Conservation (phyloP, 179 eudicot species). For the Gypsophila paniculata region DNA sequence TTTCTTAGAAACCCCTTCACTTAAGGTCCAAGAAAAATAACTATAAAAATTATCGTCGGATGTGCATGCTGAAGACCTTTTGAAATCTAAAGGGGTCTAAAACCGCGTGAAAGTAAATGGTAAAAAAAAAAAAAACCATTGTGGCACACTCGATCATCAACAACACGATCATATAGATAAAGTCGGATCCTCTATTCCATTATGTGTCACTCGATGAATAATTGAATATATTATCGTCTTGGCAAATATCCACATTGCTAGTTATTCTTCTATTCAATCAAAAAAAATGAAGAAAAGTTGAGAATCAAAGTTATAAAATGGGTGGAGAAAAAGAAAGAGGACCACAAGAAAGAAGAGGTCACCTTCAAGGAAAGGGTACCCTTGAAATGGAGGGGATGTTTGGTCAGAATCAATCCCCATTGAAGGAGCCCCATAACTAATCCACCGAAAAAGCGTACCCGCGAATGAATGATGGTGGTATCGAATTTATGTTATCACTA, state of each 20-base stretch:
- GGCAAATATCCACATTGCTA: no score
- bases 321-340: neutral
- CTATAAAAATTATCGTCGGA: no score
- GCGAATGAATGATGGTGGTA: neutral
- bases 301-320: neutral
- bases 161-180: no score
- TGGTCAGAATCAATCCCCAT: conserved; percentile 8
- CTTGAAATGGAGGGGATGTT: neutral
- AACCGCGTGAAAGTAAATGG: no score
- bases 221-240: no score
- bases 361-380: neutral
- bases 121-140: no score
- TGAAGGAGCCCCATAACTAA: conserved; percentile 3
- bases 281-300: neutral
- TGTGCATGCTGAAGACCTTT: no score
- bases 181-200: neutral
- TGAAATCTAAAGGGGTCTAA: no score
- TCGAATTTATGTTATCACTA: neutral
- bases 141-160: neutral
- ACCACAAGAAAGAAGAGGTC: conserved; percentile 6
- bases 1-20: no score
- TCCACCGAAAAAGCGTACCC: neutral
- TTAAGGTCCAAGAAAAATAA: no score
- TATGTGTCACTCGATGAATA: neutral
- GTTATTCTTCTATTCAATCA: no score